Percentiles rank a stretch among this genome's conserved stretches.
phyloP scores from a whole-genome alignment of 1,284 basidiomycete species.

The Chondrostereum purpureum region DNA sequence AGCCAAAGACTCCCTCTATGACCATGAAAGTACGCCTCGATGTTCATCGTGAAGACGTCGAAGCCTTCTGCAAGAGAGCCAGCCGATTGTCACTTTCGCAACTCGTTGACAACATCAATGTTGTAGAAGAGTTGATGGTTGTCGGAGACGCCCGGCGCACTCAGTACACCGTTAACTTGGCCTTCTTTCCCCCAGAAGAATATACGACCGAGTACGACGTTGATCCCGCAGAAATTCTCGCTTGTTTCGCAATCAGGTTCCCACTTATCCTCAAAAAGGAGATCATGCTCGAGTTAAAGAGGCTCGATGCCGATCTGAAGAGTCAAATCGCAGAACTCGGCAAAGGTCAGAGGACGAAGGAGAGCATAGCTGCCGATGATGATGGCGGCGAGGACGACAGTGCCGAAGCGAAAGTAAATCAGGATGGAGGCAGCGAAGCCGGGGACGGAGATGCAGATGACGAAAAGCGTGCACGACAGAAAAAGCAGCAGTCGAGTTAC shows the following conservation, averaged over 20 bases:
- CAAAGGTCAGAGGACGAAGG: constrained; percentile 57
- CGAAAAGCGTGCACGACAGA: constrained; percentile 61
- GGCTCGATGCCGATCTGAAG: constrained; percentile 75
- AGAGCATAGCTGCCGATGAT: constrained; percentile 37
- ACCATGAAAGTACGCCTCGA: constrained; percentile 66
- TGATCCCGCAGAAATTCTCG: constrained; percentile 67
- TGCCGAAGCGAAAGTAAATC: constrained; percentile 36
- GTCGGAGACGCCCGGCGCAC: constrained; percentile 71
- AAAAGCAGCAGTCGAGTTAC: constrained; percentile 69
- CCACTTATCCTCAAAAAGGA: constrained; percentile 84
- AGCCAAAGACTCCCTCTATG: constrained; percentile 99
- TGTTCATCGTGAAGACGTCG: constrained; percentile 53
- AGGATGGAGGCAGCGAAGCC: constrained; percentile 55
- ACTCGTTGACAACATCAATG: constrained; percentile 79
- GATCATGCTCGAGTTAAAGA: constrained; percentile 83
- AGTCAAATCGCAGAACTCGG: constrained; percentile 81
- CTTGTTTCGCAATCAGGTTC: constrained; percentile 72
- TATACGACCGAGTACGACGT: constrained; percentile 86
- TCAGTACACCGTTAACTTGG: constrained; percentile 77
- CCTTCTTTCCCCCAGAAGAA: constrained; percentile 85
- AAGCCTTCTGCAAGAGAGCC: constrained; percentile 86
- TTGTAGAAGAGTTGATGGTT: constrained; percentile 73
- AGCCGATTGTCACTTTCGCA: constrained; percentile 86
- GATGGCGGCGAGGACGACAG: constrained; percentile 40
- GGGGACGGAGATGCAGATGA: constrained; percentile 79